Evolutionary conservation across 768 basidiomycete species (phyloP), one percentile per base, ranked within the genome.

Genomic region (Mycena capillaripes): DNA sequence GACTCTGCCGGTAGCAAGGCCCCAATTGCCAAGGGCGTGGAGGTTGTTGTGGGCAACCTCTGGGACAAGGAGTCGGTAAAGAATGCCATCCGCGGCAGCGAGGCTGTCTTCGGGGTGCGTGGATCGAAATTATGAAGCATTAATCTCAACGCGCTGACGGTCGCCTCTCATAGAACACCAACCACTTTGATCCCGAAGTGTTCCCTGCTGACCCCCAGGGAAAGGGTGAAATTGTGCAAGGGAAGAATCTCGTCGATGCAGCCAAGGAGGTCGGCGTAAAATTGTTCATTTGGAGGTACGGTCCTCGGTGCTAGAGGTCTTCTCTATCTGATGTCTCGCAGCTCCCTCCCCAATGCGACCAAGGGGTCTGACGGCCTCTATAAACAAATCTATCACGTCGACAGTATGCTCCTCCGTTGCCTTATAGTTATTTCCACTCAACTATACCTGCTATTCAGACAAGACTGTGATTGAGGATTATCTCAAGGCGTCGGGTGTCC

Each of bases 171-270:
- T 21, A 82, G 81, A 75, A 79, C 52, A 81, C 81, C n/a, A 64
- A 77, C 53, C 78, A 68, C 57, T 78, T 48, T 29, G 79, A 80
- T 48, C 78, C 77, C 17, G 19, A 76, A 70, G 36, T 79, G 44
- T 36, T 44, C 36, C 48, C 53, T 48, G 9, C 71, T 69, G 70
- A 80, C 74, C 8, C 69, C 25, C 7, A 56, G 16, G 64, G 64
- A 23, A 30, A 69, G 53, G 76, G 71, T 30, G 81, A 82, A 53
- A 57, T 73, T 21, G 21, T 66, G 4, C 56, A 79, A 50, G 81
- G 81, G n/a, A 79, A 76, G 75, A 82, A 82, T 42, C 44, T 81
- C 48, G 72, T 79, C 19, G 78, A 81, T 38, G 81, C 80, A 2
- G 75, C 76, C 19, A 70, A 73, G 48, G 75, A 65, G 53, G 68